phyloP scores from a whole-genome alignment of 495 filamentous ascomycete species.

The Chaetomium cochliodes region DNA sequence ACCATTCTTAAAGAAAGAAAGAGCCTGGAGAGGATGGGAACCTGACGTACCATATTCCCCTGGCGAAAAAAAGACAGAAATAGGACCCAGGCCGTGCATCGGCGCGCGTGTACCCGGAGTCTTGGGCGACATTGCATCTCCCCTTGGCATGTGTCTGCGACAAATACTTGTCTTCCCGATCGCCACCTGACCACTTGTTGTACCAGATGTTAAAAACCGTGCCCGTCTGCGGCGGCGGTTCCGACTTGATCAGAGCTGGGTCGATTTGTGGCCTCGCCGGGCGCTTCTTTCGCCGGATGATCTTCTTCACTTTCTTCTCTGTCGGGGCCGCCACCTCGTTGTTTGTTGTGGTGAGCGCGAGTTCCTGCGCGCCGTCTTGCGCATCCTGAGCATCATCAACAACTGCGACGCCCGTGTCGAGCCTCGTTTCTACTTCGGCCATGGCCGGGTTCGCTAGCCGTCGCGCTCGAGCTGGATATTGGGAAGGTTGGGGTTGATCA shows the following conservation, averaged over 20 bases:
- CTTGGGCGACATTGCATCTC: constrained; percentile 77
- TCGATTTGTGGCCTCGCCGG: constrained; percentile 77
- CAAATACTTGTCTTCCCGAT: constrained; percentile 86
- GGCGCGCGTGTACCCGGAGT: constrained; percentile 85
- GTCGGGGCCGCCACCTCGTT: constrained; percentile 49
- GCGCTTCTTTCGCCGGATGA: constrained; percentile 64
- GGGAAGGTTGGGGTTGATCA: neutral
- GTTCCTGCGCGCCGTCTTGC: constrained; percentile 24
- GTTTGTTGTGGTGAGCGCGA: constrained; percentile 40
- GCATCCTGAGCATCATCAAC: constrained; percentile 21
- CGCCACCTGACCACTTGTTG: constrained; percentile 93
- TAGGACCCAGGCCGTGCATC: constrained; percentile 73
- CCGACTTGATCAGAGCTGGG: constrained; percentile 68
- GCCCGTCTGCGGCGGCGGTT: constrained; percentile 85
- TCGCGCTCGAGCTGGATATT: neutral
- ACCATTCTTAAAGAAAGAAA: neutral
- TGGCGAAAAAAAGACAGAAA: constrained; percentile 91
- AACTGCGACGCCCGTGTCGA: constrained; percentile 18
- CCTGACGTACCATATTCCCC: constrained; percentile 41
- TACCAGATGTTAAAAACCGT: constrained; percentile 81
- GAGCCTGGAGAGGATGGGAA: neutral
- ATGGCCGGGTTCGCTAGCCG: neutral
- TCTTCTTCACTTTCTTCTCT: constrained; percentile 62
- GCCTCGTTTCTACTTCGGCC: constrained; percentile 13
- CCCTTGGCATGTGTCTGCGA: constrained; percentile 67